phyloP scores from a whole-genome alignment of 768 basidiomycete species.

The Tylopilus felleus region DNA sequence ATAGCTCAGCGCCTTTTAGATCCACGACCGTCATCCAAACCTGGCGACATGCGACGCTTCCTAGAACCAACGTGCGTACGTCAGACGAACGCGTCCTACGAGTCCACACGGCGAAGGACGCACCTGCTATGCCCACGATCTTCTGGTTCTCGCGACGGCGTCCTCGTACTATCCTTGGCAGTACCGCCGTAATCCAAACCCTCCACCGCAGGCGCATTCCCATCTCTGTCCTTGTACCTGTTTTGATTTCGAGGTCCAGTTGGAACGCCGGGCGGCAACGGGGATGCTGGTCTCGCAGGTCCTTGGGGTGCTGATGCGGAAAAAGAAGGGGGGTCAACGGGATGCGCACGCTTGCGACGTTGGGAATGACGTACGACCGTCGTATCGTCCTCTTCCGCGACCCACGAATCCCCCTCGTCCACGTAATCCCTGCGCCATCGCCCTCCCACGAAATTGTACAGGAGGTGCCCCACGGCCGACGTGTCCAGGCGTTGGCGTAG shows the following conservation, averaged over 20 bases:
- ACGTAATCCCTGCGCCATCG: slow-evolving; percentile 41
- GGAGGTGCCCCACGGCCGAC: slow-evolving; percentile 34
- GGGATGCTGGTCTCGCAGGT: slow-evolving; percentile 76
- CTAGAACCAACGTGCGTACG: slow-evolving; percentile 35
- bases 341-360: background rate
- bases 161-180: slow-evolving; percentile 45
- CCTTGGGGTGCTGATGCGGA: slow-evolving; percentile 38
- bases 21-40: slow-evolving; percentile 61
- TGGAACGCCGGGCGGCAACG: slow-evolving; percentile 81
- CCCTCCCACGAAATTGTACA: slow-evolving; percentile 43
- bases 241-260: slow-evolving; percentile 87
- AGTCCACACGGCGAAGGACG: slow-evolving; percentile 12
- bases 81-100: slow-evolving; percentile 1
- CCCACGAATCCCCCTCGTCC: slow-evolving; percentile 42
- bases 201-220: slow-evolving; percentile 80
- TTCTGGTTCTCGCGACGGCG: slow-evolving; percentile 65
- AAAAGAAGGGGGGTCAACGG: background rate
- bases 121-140: slow-evolving; percentile 61
- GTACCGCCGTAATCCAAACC: slow-evolving; percentile 84
- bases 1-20: slow-evolving; percentile 64
- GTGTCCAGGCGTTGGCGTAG: slow-evolving; percentile 30
- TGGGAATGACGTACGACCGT: slow-evolving; percentile 36
- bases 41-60: slow-evolving; percentile 73
- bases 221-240: slow-evolving; percentile 87
- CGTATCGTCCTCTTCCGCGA: slow-evolving; percentile 37